A percentile compares a stretch with the other conserved stretches of the same genome.
These are phyloP conservation scores for Zygosaccharomyces sapae DNA, from an alignment of 1,139 yeast species.

Conservation along the genomic window DNA sequence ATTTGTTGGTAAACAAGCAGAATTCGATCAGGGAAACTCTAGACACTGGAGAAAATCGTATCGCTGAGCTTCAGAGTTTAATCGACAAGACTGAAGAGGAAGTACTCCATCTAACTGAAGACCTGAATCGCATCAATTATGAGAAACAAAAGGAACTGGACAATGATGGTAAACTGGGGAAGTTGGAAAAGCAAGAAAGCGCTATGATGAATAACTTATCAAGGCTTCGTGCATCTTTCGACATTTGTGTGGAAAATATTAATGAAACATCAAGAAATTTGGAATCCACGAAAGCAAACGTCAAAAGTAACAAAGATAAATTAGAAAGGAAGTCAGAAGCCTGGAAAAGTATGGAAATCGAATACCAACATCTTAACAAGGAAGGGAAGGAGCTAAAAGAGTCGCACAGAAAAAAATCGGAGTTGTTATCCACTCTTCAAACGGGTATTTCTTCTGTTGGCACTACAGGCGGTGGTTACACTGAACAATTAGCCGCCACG, in stretches of 20 bases:
- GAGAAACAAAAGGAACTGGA: slow-evolving; percentile 58
- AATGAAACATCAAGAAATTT: slow-evolving; percentile 44
- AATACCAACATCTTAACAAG: slow-evolving; percentile 45
- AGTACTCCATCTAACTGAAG: slow-evolving; percentile 56
- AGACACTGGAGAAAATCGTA: slow-evolving; percentile 36
- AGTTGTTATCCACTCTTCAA: slow-evolving; percentile 72
- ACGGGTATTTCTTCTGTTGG: slow-evolving; percentile 91
- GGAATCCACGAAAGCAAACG: slow-evolving; percentile 20
- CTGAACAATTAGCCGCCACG: slow-evolving; percentile 64
- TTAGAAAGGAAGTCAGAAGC: slow-evolving; percentile 27
- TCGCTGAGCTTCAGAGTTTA: slow-evolving; percentile 34
- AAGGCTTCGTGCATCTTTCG: slow-evolving; percentile 60
- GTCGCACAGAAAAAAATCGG: slow-evolving; percentile 63
- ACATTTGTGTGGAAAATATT: slow-evolving; percentile 52
- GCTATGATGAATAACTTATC: slow-evolving; percentile 63
- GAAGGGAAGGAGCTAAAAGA: slow-evolving; percentile 46
- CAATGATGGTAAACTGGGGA: slow-evolving; percentile 60
- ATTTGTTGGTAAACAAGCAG: slow-evolving; percentile 42
- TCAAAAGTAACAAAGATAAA: slow-evolving; percentile 24
- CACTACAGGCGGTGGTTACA: slow-evolving; percentile 72
- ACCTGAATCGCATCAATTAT: slow-evolving; percentile 51
- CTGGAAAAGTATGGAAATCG: slow-evolving; percentile 37
- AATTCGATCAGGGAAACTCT: slow-evolving; percentile 41
- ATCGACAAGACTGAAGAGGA: slow-evolving; percentile 51
- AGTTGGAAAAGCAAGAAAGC: slow-evolving; percentile 56